Evolutionary conservation across 768 basidiomycete genomes (phyloP).

Genomic region (Termitomyces sp.): DNA sequence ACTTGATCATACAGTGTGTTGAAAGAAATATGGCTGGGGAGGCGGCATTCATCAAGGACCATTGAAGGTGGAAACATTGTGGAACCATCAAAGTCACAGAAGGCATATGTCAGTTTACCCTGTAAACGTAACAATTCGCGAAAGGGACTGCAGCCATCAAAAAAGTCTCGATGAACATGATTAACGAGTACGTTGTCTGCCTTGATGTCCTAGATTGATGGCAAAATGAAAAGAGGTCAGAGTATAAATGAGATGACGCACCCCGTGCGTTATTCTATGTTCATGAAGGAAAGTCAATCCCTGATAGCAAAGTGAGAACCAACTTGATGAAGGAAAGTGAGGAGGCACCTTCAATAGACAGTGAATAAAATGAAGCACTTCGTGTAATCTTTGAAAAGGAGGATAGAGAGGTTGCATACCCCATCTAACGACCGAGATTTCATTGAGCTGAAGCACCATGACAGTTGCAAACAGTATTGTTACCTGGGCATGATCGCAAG

Average conservation of each 20-base stretch:
- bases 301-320: slow-evolving; percentile 1
- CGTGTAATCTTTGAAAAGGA: neutral
- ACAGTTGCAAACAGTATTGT: neutral
- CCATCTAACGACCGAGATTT: neutral
- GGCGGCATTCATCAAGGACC: slow-evolving; percentile 4
- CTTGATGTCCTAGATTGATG: neutral
- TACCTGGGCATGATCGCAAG: slow-evolving; percentile 25
- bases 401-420: neutral
- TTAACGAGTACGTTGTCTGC: neutral
- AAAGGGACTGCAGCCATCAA: neutral
- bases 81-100: neutral
- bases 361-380: neutral
- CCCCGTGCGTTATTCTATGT: slow-evolving; percentile 16
- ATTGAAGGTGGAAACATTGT: neutral
- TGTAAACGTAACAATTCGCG: slow-evolving; percentile 4
- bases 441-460: neutral
- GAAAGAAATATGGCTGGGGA: slow-evolving; percentile 2
- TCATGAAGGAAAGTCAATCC: slow-evolving; percentile 15
- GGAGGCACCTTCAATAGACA: slow-evolving; percentile 13
- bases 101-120: slow-evolving; percentile 10
- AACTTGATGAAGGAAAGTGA: neutral
- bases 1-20: neutral
- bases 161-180: neutral
- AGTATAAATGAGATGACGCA: slow-evolving; percentile 7
- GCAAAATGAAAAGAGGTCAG: neutral